Base-by-base conservation (phyloP, 495 filamentous ascomycete genomes). In the Tuber aestivum region DNA sequence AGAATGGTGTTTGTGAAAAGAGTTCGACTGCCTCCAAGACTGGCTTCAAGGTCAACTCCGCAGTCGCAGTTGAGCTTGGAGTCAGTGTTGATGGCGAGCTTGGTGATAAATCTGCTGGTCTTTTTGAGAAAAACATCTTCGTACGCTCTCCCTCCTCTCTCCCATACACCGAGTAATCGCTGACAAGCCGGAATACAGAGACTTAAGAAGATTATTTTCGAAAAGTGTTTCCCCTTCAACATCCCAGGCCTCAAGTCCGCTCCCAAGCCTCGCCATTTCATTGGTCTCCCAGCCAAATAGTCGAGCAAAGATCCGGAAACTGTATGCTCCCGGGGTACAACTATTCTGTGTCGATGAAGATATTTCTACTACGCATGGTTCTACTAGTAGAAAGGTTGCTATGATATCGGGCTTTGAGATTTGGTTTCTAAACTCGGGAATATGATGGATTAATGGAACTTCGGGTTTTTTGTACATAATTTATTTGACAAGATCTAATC, bases 41-140 rank as follows among this genome's bases (percentile, higher is more conserved):
- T 10, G 83, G 82, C 2, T 68, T 84, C 12, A 73, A 81, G 23
- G n/a, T 84, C 27, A 44, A 42, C 16, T 79, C 74, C 5, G n/a
- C 78, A 12, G 80, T 83, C 56, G 38, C 74, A 44, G 56, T 85
- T 72, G 76, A 79, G 27, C 74, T 86, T 71, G 74, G 81, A 75
- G 70, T 89, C 81, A 70, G 85, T 82, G 78, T 90, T 85, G 80
- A 75, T 71, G 76, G 77, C 5, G 72, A 75, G 7, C 72, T 79
- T 61, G 77, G 77, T 7, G 8, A 0, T 65, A 45, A 56, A 9
- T 69, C 76, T 5, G 76, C 72, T 8, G 70, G 69, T 27, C 69
- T 79, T 14, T 78, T 74, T 37, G 44, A 50, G 9, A 45, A 8
- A 14, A 79, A 27, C 5, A 40, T 79, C 23, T 70, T 79, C 21